A percentile compares a stretch with the other conserved stretches of the same genome.
Evolutionary conservation across 116 monocot species (phyloP).

Genomic region (Papilionanthe hybrid): DNA sequence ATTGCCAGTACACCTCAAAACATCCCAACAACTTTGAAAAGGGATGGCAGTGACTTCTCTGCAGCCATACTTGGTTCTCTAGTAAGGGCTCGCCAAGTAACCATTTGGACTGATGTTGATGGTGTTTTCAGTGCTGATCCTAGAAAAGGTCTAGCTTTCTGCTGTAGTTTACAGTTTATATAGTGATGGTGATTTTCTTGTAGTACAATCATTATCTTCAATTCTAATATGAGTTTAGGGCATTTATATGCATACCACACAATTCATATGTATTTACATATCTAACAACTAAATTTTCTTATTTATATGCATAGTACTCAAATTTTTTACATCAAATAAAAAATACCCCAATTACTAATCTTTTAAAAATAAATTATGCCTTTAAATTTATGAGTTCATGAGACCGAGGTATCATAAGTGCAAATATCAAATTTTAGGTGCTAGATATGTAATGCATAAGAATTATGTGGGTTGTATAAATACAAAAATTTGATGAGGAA

Average conservation of each 20-base stretch:
- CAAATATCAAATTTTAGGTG: too few relatives aligned
- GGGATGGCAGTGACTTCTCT: slow-evolving; percentile 99
- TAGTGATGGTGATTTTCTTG: background rate
- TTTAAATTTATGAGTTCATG: too few relatives aligned
- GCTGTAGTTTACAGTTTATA: background rate
- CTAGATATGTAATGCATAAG: too few relatives aligned
- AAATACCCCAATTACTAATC: too few relatives aligned
- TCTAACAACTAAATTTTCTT: too few relatives aligned
- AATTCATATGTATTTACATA: too few relatives aligned
- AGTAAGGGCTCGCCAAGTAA: slow-evolving; percentile 78
- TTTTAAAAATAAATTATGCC: too few relatives aligned
- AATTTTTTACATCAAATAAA: too few relatives aligned
- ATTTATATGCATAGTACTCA: too few relatives aligned
- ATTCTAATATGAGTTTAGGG: background rate
- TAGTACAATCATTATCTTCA: background rate
- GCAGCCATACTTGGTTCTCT: slow-evolving; percentile 91
- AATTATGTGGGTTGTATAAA: too few relatives aligned
- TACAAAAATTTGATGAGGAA: background rate
- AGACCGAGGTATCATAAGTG: too few relatives aligned
- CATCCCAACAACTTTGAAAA: slow-evolving; percentile 91
- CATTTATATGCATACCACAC: too few relatives aligned
- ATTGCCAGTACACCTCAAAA: slow-evolving; percentile 92
- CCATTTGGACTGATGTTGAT: slow-evolving; percentile 99
- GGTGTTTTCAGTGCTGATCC: slow-evolving; percentile 99
- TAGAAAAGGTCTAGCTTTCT: slow-evolving; percentile 69